Evolutionary conservation across 768 basidiomycete genomes (phyloP).

Genomic region (Postia placenta): DNA sequence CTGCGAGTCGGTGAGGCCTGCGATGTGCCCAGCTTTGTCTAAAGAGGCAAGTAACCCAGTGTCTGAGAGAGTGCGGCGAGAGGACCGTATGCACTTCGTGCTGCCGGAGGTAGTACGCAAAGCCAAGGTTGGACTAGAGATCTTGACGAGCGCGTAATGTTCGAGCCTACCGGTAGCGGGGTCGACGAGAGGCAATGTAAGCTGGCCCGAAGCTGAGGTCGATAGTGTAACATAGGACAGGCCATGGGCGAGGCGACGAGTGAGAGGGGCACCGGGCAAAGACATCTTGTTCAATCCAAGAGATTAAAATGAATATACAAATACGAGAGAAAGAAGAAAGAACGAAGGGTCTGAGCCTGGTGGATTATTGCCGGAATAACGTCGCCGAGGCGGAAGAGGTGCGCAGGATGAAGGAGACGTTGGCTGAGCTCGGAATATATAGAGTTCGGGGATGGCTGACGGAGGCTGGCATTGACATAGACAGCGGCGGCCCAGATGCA

Average conservation of each 20-base stretch:
- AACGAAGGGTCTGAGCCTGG: not conserved
- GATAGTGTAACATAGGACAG: constrained; percentile 1
- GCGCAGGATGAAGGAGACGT: not conserved
- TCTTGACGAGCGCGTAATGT: constrained; percentile 1
- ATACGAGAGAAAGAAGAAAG: not conserved
- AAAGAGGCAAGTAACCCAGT: not conserved
- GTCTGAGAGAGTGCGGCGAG: not conserved
- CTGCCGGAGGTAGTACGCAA: not conserved
- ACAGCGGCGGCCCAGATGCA: not conserved
- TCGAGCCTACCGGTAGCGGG: not conserved
- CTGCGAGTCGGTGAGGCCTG: not conserved
- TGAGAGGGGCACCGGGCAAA: not conserved
- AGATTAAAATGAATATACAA: not conserved
- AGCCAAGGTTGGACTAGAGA: not conserved
- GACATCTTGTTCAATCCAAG: not conserved
- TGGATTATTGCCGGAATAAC: constrained; percentile 1
- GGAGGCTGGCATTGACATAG: not conserved
- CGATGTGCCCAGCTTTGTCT: not conserved
- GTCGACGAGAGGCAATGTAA: constrained; percentile 5
- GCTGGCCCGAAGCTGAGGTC: not conserved
- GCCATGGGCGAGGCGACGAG: constrained; percentile 1
- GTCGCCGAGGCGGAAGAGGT: not conserved
- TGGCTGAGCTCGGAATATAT: not conserved
- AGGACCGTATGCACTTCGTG: not conserved
- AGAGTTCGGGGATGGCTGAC: not conserved